Conservation (phyloP, 805 yeast species). For the Teunomyces aglyptinius region DNA sequence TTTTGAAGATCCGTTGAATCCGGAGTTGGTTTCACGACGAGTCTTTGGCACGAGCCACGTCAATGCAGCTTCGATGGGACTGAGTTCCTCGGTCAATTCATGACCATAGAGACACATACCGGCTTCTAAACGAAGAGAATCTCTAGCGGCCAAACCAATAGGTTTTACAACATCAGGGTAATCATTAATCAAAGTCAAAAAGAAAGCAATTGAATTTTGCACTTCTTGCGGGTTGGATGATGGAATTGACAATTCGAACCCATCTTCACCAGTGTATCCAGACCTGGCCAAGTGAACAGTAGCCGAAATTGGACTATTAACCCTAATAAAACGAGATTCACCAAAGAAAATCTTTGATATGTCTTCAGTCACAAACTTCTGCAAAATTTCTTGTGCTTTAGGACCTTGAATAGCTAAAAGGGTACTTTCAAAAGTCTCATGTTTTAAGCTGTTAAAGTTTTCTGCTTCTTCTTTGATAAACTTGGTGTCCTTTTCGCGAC, state of each 20-base stretch:
- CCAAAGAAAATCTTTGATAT: slow-evolving; percentile 74
- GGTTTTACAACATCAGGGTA: slow-evolving; percentile 64
- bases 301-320: background rate
- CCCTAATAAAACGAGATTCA: slow-evolving; percentile 42
- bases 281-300: slow-evolving; percentile 81
- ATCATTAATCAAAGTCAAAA: slow-evolving; percentile 55
- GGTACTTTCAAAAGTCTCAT: slow-evolving; percentile 60
- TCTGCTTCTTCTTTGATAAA: slow-evolving; percentile 58
- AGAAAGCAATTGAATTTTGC: slow-evolving; percentile 53
- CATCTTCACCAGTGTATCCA: slow-evolving; percentile 98
- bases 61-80: slow-evolving; percentile 87
- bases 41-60: slow-evolving; percentile 87
- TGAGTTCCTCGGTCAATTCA: slow-evolving; percentile 72
- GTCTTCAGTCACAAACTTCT: slow-evolving; percentile 58
- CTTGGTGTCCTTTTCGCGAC: slow-evolving; percentile 74
- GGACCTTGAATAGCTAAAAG: slow-evolving; percentile 95
- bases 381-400: slow-evolving; percentile 63
- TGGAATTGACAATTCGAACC: slow-evolving; percentile 87
- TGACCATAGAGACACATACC: slow-evolving; percentile 98
- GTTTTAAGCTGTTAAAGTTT: slow-evolving; percentile 36
- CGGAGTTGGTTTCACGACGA: slow-evolving; percentile 52
- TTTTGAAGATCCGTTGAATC: slow-evolving; percentile 74
- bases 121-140: slow-evolving; percentile 91
- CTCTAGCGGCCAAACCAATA: slow-evolving; percentile 97
- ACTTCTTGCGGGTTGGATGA: slow-evolving; percentile 38